Percentiles rank a stretch among this genome's conserved stretches.
Conservation (phyloP, 257 asterid species). For the Capsicum rhomboideum region DNA sequence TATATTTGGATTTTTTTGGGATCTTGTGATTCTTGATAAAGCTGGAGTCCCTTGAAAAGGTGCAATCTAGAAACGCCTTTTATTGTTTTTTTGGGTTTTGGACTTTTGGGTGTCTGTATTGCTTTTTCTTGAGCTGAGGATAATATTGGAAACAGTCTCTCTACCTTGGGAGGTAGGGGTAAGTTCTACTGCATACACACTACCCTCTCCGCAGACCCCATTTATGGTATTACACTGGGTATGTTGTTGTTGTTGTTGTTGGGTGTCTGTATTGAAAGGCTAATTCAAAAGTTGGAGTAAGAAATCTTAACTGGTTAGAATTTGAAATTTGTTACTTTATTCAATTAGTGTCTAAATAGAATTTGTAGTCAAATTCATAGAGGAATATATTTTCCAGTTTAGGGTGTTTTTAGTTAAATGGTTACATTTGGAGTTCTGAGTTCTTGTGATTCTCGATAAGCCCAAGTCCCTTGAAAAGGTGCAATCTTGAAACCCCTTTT, state of each 20-base stretch:
- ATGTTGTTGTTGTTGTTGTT: no score
- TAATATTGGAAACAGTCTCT: no score
- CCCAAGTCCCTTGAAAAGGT: background rate
- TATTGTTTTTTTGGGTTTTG: background rate
- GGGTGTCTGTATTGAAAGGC: background rate
- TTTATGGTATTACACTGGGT: no score
- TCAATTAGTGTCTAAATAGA: background rate
- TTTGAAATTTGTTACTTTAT: background rate
- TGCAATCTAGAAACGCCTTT: background rate
- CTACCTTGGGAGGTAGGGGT: no score
- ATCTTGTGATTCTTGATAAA: background rate
- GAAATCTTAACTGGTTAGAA: background rate
- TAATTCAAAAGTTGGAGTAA: background rate
- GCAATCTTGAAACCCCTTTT: background rate
- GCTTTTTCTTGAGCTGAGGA: background rate
- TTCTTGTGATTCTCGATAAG: background rate
- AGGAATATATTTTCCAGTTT: no score
- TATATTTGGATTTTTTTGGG: no score
- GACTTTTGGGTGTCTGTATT: no score
- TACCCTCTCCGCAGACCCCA: no score
- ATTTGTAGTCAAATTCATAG: background rate
- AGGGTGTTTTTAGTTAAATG: no score
- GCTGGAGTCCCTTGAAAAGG: background rate
- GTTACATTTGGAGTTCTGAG: background rate
- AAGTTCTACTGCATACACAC: no score